Evolutionary conservation across 31 red algal genomes (phyloP).

Genomic region (Odonthalia washingtoniensis): DNA sequence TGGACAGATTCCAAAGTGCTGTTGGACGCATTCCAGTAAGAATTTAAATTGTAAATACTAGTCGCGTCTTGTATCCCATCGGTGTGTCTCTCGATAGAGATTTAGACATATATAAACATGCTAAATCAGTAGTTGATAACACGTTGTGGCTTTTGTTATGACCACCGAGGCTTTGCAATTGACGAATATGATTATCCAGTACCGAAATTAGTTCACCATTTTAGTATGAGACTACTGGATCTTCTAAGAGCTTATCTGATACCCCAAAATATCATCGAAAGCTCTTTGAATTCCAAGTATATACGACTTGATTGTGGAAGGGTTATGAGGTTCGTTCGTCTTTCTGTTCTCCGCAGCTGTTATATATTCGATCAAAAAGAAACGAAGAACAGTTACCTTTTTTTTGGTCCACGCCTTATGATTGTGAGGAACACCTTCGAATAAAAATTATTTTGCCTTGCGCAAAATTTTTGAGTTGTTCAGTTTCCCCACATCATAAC

Average conservation of each 20-base stretch:
- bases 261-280: background rate
- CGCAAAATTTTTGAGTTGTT: no score
- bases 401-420: no score
- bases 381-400: background rate
- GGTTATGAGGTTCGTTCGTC: background rate
- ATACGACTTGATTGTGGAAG: background rate
- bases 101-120: background rate
- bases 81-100: background rate
- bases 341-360: background rate
- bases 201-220: background rate
- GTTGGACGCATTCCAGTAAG: background rate
- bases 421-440: no score
- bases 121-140: background rate
- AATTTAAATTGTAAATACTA: background rate
- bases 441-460: no score
- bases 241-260: background rate
- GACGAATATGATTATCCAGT: background rate
- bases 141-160: background rate
- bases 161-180: background rate
- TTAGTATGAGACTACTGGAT: background rate
- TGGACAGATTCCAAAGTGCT: background rate
- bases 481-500: no score
- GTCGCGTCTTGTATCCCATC: background rate
- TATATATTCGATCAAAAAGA: background rate
- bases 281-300: background rate